Percentiles rank a stretch among this genome's conserved stretches.
phyloP scores from a whole-genome alignment of 2,329 filamentous ascomycete species.

The Apiospora phragmitis region DNA sequence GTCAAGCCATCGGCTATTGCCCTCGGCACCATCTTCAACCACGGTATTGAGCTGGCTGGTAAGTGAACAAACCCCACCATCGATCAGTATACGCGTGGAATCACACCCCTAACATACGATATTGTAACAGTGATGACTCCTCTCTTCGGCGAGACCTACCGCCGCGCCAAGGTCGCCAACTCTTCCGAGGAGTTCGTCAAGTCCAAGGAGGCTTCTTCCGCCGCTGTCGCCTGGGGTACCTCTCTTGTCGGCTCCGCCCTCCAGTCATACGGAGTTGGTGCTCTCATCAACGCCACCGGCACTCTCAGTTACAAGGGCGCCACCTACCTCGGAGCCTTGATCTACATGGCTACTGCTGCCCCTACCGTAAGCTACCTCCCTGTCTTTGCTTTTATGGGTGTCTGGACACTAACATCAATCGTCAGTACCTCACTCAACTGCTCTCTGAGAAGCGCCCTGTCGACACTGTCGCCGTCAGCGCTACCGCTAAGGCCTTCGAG shows the following conservation, averaged over 20 bases:
- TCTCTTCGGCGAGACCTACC: slow-evolving; percentile 92
- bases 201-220: slow-evolving; percentile 87
- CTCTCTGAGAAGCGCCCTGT: slow-evolving; percentile 89
- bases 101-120: not conserved
- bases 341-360: slow-evolving; percentile 89
- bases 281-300: slow-evolving; percentile 90
- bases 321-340: slow-evolving; percentile 84
- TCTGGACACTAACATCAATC: slow-evolving; percentile 16
- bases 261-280: slow-evolving; percentile 87
- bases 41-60: slow-evolving; percentile 79
- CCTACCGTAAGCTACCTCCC: slow-evolving; percentile 67
- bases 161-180: slow-evolving; percentile 87
- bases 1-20: slow-evolving; percentile 99
- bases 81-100: not conserved
- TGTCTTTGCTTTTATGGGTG: not conserved
- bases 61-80: slow-evolving; percentile 19
- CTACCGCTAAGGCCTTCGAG: slow-evolving; percentile 84
- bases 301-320: slow-evolving; percentile 97
- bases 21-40: slow-evolving; percentile 93
- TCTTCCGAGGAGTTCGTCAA: slow-evolving; percentile 95
- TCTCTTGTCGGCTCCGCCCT: slow-evolving; percentile 86
- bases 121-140: slow-evolving; percentile 66
- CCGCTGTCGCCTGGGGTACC: slow-evolving; percentile 86
- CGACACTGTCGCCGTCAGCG: slow-evolving; percentile 85
- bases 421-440: slow-evolving; percentile 80